Evolutionary conservation across 2,329 filamentous ascomycete species (phyloP).

Genomic region (Fusarium hostae): DNA sequence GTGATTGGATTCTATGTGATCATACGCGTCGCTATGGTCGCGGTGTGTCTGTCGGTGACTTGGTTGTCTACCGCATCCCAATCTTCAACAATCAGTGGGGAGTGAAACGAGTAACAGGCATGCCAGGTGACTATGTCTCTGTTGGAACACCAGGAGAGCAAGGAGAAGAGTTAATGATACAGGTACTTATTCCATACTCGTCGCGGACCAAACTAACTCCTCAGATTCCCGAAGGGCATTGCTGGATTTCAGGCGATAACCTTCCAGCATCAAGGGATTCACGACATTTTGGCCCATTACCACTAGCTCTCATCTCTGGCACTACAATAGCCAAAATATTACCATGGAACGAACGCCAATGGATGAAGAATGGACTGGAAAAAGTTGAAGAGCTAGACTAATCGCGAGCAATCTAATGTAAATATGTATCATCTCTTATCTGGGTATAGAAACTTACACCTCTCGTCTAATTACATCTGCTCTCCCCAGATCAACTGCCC

Average conservation of each 20-base stretch:
- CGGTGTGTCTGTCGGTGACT: slow-evolving; percentile 77
- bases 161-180: slow-evolving; percentile 67
- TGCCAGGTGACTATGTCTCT: slow-evolving; percentile 81
- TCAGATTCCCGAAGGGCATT: slow-evolving; percentile 90
- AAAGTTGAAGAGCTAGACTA: slow-evolving; percentile 40
- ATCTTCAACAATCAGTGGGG: slow-evolving; percentile 68
- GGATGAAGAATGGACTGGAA: slow-evolving; percentile 60
- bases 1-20: slow-evolving; percentile 76
- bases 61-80: slow-evolving; percentile 83
- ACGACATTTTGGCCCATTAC: slow-evolving; percentile 85
- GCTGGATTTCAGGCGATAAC: slow-evolving; percentile 92
- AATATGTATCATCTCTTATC: slow-evolving; percentile 43
- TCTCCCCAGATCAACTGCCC: slow-evolving; percentile 29
- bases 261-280: slow-evolving; percentile 86
- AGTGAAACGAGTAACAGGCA: slow-evolving; percentile 82
- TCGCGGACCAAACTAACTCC: slow-evolving; percentile 1
- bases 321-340: slow-evolving; percentile 78
- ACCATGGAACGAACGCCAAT: slow-evolving; percentile 62
- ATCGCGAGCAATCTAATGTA: slow-evolving; percentile 12
- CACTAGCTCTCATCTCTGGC: slow-evolving; percentile 83
- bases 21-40: slow-evolving; percentile 76
- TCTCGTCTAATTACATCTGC: slow-evolving; percentile 52
- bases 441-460: slow-evolving; percentile 46
- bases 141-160: slow-evolving; percentile 68
- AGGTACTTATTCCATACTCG: slow-evolving; percentile 58